Conservation (phyloP, 2,329 filamentous ascomycete genomes). For the Bipolaris sorokiniana region DNA sequence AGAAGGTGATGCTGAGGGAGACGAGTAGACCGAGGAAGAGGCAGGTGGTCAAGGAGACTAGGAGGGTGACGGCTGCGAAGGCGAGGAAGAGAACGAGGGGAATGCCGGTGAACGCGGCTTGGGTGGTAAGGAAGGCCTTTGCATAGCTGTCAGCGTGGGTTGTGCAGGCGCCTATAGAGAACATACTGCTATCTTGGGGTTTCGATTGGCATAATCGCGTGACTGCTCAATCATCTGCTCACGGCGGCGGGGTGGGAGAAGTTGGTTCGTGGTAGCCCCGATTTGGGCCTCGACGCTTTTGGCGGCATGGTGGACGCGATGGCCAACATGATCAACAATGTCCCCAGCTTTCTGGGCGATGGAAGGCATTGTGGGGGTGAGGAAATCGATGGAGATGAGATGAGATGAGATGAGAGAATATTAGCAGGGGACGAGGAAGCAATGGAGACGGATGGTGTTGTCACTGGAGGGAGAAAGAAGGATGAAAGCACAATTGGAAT, state of each 20-base stretch:
- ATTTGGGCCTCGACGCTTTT: constrained; percentile 29
- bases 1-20: constrained; percentile 66
- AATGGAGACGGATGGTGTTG: not conserved
- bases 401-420: not conserved
- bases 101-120: constrained; percentile 68
- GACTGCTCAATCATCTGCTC: constrained; percentile 62
- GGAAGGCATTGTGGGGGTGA: constrained; percentile 22
- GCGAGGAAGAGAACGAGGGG: constrained; percentile 72
- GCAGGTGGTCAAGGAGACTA: constrained; percentile 67
- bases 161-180: not conserved
- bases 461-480: not conserved
- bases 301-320: constrained; percentile 22
- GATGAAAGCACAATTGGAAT: not conserved
- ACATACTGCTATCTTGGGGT: constrained; percentile 73
- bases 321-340: constrained; percentile 31
- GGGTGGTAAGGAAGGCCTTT: constrained; percentile 71
- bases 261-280: constrained; percentile 53
- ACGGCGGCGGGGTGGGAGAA: constrained; percentile 67
- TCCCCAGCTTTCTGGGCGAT: constrained; percentile 34
- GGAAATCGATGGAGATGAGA: not conserved
- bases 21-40: constrained; percentile 59
- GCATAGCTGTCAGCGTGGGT: not conserved
- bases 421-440: not conserved
- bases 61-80: constrained; percentile 67
- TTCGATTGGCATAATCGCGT: constrained; percentile 63